phyloP scores from a whole-genome alignment of 768 basidiomycete genomes.

The Wakefieldia striispora region DNA sequence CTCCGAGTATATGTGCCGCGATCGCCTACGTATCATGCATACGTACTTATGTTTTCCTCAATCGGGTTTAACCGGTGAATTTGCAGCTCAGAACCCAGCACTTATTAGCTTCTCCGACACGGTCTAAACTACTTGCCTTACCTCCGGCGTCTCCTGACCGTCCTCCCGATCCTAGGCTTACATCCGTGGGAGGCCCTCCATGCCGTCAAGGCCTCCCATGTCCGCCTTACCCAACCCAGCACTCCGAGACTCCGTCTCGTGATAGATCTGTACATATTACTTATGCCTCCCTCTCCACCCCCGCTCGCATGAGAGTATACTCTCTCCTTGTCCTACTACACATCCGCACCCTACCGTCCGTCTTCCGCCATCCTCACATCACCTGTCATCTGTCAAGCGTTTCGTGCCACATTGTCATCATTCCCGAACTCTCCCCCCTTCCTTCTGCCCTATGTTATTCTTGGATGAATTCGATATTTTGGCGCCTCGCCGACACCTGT shows the following conservation, averaged over 20 bases:
- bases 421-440: slow-evolving; percentile 27
- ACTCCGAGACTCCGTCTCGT: slow-evolving; percentile 28
- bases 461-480: slow-evolving; percentile 47
- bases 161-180: slow-evolving; percentile 13
- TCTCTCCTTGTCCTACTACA: slow-evolving; percentile 29
- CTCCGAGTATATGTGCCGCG: slow-evolving; percentile 14
- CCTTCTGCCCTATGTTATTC: slow-evolving; percentile 42
- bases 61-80: slow-evolving; percentile 16
- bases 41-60: slow-evolving; percentile 12
- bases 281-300: slow-evolving; percentile 15
- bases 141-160: slow-evolving; percentile 20
- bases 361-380: slow-evolving; percentile 31
- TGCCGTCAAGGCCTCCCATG: slow-evolving; percentile 34
- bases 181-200: slow-evolving; percentile 26
- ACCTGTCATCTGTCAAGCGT: slow-evolving; percentile 37
- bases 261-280: slow-evolving; percentile 26
- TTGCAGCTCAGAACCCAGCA: slow-evolving; percentile 3
- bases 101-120: not conserved
- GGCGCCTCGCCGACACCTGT: slow-evolving; percentile 41
- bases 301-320: slow-evolving; percentile 29
- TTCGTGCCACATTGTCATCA: slow-evolving; percentile 26
- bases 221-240: slow-evolving; percentile 27
- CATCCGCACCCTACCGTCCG: slow-evolving; percentile 36
- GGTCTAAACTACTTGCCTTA: not conserved
- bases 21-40: slow-evolving; percentile 17